A percentile compares a stretch with the other conserved stretches of the same genome.
Conservation (phyloP, 78 protist species). For the slime mould (Dictyostelium discoideum) region DNA sequence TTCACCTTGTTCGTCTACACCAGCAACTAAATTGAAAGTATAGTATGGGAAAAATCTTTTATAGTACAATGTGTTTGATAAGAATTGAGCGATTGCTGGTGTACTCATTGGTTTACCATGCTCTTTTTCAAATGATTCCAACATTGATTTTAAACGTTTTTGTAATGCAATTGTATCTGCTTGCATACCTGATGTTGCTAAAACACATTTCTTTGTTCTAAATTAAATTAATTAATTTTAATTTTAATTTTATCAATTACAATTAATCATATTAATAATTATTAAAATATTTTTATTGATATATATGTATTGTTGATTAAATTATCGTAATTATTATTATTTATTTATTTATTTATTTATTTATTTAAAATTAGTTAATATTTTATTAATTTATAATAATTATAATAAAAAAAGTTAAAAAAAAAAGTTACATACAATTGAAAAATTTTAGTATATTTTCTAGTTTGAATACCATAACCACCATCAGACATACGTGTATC, state of each 20-base stretch:
- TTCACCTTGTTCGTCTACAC: slow-evolving; percentile 86
- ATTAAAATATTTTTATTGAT: too few relatives aligned
- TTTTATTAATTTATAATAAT: background rate
- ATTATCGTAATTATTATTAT: too few relatives aligned
- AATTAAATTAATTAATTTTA: background rate
- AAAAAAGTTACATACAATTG: slow-evolving; percentile 67
- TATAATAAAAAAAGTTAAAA: background rate
- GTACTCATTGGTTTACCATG: slow-evolving; percentile 87
- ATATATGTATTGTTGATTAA: too few relatives aligned
- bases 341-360: too few relatives aligned
- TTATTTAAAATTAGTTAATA: too few relatives aligned
- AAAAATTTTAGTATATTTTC: slow-evolving; percentile 89
- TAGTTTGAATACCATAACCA: slow-evolving; percentile 93
- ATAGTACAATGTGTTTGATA: slow-evolving; percentile 96
- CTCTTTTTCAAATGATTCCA: slow-evolving; percentile 80
- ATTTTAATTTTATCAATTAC: too few relatives aligned
- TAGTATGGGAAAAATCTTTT: slow-evolving; percentile 99
- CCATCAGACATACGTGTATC: slow-evolving; percentile 98
- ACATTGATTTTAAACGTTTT: slow-evolving; percentile 85
- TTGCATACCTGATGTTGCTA: slow-evolving; percentile 96
- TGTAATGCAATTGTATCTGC: slow-evolving; percentile 94
- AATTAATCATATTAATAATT: too few relatives aligned
- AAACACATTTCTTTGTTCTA: slow-evolving; percentile 85
- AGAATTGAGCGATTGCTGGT: slow-evolving; percentile 93
- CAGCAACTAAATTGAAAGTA: slow-evolving; percentile 95